Conservation (phyloP, 2,329 filamentous ascomycete genomes). For the Didymella pomorum region DNA sequence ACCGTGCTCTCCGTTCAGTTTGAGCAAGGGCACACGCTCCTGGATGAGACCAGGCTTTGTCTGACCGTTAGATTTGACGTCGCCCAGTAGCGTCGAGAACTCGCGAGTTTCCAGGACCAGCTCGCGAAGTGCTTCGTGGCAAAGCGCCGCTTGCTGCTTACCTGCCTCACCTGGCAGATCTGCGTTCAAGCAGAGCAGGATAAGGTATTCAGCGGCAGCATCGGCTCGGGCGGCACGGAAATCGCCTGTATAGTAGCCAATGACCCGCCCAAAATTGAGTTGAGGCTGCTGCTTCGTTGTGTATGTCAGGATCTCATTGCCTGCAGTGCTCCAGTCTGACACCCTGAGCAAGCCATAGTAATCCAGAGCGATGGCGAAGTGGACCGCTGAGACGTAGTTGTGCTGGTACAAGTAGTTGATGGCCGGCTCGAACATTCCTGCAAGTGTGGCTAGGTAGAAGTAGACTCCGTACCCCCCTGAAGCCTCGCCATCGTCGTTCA, state of each 20-base stretch:
- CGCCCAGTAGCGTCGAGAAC: conserved; percentile 91
- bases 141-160: conserved; percentile 79
- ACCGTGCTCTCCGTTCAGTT: conserved; percentile 78
- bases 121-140: conserved; percentile 91
- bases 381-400: conserved; percentile 90
- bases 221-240: conserved; percentile 91
- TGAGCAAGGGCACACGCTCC: conserved; percentile 81
- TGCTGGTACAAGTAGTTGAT: conserved; percentile 90
- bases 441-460: conserved; percentile 90
- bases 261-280: conserved; percentile 91
- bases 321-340: conserved; percentile 74
- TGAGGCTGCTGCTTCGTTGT: conserved; percentile 77
- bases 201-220: conserved; percentile 91
- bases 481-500: conserved; percentile 79
- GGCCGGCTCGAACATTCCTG: conserved; percentile 93
- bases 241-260: conserved; percentile 94
- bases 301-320: conserved; percentile 70
- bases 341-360: conserved; percentile 75
- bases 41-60: conserved; percentile 89
- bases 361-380: conserved; percentile 88
- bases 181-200: conserved; percentile 88
- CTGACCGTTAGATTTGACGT: conserved; percentile 84
- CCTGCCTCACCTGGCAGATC: conserved; percentile 79
- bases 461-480: conserved; percentile 84
- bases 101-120: conserved; percentile 96